phyloP scores from a whole-genome alignment of 306 rosid genomes.

The Malus sylvestris region DNA sequence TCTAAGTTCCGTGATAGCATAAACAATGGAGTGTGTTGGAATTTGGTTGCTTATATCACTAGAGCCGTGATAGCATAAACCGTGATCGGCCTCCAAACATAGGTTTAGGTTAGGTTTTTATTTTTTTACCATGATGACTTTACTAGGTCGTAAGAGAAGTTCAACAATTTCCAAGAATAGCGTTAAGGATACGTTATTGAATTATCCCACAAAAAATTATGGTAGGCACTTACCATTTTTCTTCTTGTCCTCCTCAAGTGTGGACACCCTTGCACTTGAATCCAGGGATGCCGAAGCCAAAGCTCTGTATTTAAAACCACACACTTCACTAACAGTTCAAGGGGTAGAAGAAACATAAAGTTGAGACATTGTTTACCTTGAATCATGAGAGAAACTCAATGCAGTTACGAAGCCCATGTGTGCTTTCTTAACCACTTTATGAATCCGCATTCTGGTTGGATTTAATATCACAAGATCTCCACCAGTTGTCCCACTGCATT shows the following conservation, averaged over 20 bases:
- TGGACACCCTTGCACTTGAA: constrained; percentile 72
- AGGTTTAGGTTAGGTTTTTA: not conserved
- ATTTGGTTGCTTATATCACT: not conserved
- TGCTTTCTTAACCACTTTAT: constrained; percentile 51
- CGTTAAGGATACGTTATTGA: not conserved
- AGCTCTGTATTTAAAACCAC: constrained; percentile 39
- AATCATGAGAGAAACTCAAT: constrained; percentile 69
- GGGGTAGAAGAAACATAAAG: not conserved
- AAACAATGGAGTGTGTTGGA: not conserved
- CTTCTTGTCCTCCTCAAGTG: constrained; percentile 47
- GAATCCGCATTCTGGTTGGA: constrained; percentile 56
- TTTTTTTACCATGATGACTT: not conserved
- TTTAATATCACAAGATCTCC: constrained; percentile 68
- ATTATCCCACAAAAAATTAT: constrained; percentile 10
- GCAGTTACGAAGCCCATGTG: constrained; percentile 89
- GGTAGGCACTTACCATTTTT: constrained; percentile 45
- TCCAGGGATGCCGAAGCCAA: constrained; percentile 88
- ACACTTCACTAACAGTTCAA: constrained; percentile 13
- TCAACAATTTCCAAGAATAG: constrained; percentile 15
- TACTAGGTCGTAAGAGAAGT: not conserved
- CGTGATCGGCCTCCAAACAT: not conserved
- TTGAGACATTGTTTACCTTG: constrained; percentile 50
- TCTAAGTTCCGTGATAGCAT: not conserved
- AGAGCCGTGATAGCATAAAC: not conserved
- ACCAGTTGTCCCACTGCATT: constrained; percentile 77